phyloP scores from a whole-genome alignment of 2,329 filamentous ascomycete genomes.

The Parastagonospora avenae region DNA sequence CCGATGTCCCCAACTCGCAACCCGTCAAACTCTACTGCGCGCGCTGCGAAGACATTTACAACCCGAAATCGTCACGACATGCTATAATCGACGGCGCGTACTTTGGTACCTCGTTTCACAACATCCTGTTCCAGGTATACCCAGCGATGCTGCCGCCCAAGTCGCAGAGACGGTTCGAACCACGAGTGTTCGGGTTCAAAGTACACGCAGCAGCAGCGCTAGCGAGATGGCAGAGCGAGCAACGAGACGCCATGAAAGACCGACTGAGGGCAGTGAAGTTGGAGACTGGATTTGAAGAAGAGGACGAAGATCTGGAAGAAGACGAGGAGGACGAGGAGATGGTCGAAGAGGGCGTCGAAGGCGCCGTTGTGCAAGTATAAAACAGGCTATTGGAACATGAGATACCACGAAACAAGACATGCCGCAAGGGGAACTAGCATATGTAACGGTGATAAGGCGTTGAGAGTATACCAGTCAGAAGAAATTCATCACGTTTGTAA shows the following conservation, averaged over 20 bases:
- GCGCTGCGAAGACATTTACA: slow-evolving; percentile 97
- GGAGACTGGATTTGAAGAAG: slow-evolving; percentile 78
- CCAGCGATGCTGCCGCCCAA: slow-evolving; percentile 87
- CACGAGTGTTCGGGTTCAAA: slow-evolving; percentile 91
- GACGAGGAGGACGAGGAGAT: slow-evolving; percentile 59
- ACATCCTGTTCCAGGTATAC: slow-evolving; percentile 98
- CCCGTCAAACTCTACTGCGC: slow-evolving; percentile 97
- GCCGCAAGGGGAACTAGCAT: background rate
- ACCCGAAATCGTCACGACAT: slow-evolving; percentile 96
- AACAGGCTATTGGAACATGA: slow-evolving; percentile 2
- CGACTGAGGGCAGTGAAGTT: slow-evolving; percentile 71
- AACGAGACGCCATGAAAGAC: slow-evolving; percentile 80
- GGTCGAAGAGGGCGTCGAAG: slow-evolving; percentile 37
- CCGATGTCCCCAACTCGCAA: slow-evolving; percentile 84
- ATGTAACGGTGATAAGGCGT: slow-evolving; percentile 1
- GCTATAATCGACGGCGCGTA: slow-evolving; percentile 96
- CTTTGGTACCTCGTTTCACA: slow-evolving; percentile 97
- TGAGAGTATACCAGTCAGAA: background rate
- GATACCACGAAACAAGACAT: slow-evolving; percentile 5
- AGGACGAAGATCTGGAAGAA: slow-evolving; percentile 65
- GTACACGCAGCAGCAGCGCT: slow-evolving; percentile 89
- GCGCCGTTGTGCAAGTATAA: slow-evolving; percentile 27
- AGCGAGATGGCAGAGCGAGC: slow-evolving; percentile 85
- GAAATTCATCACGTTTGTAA: background rate
- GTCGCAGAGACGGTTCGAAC: slow-evolving; percentile 82